phyloP scores from a whole-genome alignment of 441 rosid genomes.

The Raphanus hybrid region DNA sequence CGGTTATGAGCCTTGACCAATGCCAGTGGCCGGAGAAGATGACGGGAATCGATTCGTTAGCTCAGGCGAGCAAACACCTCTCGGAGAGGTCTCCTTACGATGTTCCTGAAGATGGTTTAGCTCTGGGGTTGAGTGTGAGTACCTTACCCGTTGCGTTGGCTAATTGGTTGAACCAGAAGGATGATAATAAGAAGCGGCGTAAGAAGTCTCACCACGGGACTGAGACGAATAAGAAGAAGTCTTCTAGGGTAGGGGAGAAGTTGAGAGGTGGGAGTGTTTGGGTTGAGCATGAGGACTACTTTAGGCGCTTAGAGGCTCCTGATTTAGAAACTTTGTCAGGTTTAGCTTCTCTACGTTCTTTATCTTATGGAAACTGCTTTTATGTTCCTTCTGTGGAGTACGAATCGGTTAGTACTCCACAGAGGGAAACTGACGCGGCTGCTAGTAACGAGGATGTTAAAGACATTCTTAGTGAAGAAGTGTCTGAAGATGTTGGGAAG shows the following conservation, averaged over 20 bases:
- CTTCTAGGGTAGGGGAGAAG: conserved; percentile 62
- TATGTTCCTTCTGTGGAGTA: conserved; percentile 44
- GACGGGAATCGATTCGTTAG: conserved; percentile 60
- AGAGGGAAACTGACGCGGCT: conserved; percentile 38
- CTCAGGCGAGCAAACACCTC: conserved; percentile 82
- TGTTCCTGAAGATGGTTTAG: conserved; percentile 61
- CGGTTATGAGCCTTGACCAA: conserved; percentile 75
- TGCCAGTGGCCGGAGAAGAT: conserved; percentile 75
- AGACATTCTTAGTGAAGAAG: background rate
- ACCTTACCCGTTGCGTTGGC: conserved; percentile 75
- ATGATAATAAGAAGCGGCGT: conserved; percentile 71
- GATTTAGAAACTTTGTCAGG: conserved; percentile 74
- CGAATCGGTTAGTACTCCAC: conserved; percentile 3
- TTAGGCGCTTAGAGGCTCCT: conserved; percentile 70
- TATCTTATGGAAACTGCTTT: conserved; percentile 54
- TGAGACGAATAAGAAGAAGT: conserved; percentile 45
- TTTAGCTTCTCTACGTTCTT: conserved; percentile 51
- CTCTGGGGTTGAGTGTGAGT: conserved; percentile 41
- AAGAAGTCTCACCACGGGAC: conserved; percentile 70
- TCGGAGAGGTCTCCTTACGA: conserved; percentile 84
- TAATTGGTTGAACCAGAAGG: conserved; percentile 70
- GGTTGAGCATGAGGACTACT: conserved; percentile 80
- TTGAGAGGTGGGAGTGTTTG: conserved; percentile 66
- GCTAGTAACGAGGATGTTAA: conserved; percentile 37
- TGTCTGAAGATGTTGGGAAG: conserved; percentile 38